These are phyloP conservation scores for Dictyostelium citrinum DNA, from an alignment of 78 protist species.

Conservation along the genomic window DNA sequence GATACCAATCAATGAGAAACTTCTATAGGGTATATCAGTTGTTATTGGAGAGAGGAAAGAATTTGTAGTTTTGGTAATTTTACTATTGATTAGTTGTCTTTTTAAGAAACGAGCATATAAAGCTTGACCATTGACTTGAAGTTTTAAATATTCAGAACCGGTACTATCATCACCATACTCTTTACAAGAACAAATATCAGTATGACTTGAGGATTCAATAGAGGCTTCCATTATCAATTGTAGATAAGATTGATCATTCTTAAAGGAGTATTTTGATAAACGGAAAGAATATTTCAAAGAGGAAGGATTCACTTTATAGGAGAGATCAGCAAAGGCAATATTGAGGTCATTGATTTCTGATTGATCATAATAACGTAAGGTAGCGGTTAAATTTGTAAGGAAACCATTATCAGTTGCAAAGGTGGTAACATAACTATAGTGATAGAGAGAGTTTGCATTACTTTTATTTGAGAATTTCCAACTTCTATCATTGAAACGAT, in stretches of 20 bases:
- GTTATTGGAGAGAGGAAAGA: neutral
- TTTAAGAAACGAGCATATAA: conserved; percentile 19
- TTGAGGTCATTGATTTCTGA: neutral
- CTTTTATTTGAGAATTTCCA: neutral
- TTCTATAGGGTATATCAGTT: neutral
- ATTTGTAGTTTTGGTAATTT: neutral
- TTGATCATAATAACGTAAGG: neutral
- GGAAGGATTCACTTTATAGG: neutral
- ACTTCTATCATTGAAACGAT: neutral
- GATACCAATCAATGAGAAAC: neutral
- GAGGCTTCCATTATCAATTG: conserved; percentile 41
- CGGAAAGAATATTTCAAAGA: conserved; percentile 32
- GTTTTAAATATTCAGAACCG: neutral
- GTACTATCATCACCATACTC: neutral
- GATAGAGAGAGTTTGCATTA: neutral
- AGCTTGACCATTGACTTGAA: conserved; percentile 10
- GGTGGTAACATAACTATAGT: neutral
- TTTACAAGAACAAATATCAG: neutral
- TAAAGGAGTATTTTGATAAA: neutral
- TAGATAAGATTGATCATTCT: neutral
- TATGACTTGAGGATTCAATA: neutral
- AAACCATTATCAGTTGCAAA: neutral
- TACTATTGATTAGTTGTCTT: neutral
- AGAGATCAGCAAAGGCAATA: neutral
- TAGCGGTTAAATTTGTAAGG: neutral